phyloP scores from a whole-genome alignment of 768 basidiomycete genomes.

The Leccinellum albellum region DNA sequence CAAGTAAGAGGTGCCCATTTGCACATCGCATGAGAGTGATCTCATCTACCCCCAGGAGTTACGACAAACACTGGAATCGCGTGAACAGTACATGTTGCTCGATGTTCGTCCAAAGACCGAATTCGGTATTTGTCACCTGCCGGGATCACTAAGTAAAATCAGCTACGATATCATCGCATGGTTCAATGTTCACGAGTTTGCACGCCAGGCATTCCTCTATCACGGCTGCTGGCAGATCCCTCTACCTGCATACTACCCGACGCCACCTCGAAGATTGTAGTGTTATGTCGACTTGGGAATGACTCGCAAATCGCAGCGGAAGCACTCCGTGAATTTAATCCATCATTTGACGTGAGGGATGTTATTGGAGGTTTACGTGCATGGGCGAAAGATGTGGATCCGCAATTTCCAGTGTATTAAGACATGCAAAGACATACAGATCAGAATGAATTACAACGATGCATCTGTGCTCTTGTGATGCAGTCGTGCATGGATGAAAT shows the following conservation, averaged over 20 bases:
- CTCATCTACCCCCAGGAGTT: constrained; percentile 43
- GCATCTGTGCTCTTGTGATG: constrained; percentile 4
- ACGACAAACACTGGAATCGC: constrained; percentile 32
- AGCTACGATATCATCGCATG: neutral
- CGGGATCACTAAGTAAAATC: constrained; percentile 64
- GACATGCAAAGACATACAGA: neutral
- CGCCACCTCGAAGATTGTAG: constrained; percentile 35
- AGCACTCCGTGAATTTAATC: constrained; percentile 25
- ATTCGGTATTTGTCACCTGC: constrained; percentile 82
- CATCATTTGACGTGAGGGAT: constrained; percentile 48
- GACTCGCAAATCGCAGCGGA: constrained; percentile 88
- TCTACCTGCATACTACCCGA: constrained; percentile 34
- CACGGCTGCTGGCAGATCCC: constrained; percentile 60
- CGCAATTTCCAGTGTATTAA: constrained; percentile 77
- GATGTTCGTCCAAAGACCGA: constrained; percentile 81
- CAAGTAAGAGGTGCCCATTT: constrained; percentile 34
- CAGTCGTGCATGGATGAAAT: constrained; percentile 21
- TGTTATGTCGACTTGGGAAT: constrained; percentile 88
- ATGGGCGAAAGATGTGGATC: constrained; percentile 75
- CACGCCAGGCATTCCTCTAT: constrained; percentile 67
- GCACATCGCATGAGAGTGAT: neutral
- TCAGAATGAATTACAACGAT: constrained; percentile 1
- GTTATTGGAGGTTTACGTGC: constrained; percentile 78
- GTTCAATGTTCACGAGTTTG: constrained; percentile 7
- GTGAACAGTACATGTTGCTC: constrained; percentile 42